Evolutionary conservation across 176 grass and related monocot species (phyloP), one percentile per base, ranked within the genome.

Genomic region (Guadua angustifolia): DNA sequence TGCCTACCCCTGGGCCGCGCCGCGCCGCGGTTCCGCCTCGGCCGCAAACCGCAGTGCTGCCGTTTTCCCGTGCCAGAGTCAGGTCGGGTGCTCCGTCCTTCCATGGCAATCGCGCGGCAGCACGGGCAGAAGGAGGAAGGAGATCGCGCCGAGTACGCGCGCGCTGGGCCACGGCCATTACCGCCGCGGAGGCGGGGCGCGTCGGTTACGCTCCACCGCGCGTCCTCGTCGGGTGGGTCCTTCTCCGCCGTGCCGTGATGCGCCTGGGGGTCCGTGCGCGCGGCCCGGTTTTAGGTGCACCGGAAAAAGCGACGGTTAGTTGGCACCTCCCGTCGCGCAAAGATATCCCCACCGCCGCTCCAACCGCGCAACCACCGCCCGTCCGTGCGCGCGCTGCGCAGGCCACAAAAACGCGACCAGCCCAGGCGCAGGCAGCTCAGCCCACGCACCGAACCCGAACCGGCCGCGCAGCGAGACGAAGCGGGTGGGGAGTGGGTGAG

Each of bases 291-390:
- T 74, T 51, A 74, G 70, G 70, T 84, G 60, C 82, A 76, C 73
- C 66, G 24, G 32, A 64, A 79, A 86, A 47, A 8, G 75, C 9
- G 45, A 38, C 11, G 50, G 45, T 63, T 67, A 18, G 14, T 62
- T 78, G 75, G 75, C 53, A 55, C 39, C 56, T 78, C 75, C 52
- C 52, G 8, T 57, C 11, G 18, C 19, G 35, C 35, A 36, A 4
- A 36, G 35, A 36, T 36, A 61, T 55, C 78, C 64, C 46, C 78
- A 22, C 47, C 32, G 29, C 26, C 45, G 6, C 44, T 50, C 45
- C 78, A 69, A 69, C 62, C 33, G 69, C 49, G 29, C 78, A 69
- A 69, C 62, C 33, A 81, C 64, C 79, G 49, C 65, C 57, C 75
- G 75, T 77, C 38, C 24, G 58, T 12, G 58, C 58, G 56, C 55